phyloP scores from a whole-genome alignment of 2,329 filamentous ascomycete species.

The Stachybotrys echinatus region DNA sequence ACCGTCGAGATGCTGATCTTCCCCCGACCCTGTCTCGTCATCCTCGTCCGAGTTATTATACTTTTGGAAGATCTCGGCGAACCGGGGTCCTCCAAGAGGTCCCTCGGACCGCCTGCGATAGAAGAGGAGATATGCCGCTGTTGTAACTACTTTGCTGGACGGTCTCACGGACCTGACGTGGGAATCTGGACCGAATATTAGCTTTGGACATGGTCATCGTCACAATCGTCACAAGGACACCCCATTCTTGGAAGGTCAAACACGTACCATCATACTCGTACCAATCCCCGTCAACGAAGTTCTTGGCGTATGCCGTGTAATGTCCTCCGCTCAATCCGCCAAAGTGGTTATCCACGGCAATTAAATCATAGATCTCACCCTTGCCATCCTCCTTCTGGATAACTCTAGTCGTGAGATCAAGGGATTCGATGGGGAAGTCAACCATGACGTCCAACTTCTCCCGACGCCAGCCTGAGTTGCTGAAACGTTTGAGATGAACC shows the following conservation, averaged over 20 bases:
- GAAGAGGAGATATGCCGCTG: slow-evolving; percentile 87
- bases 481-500: slow-evolving; percentile 93
- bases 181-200: slow-evolving; percentile 59
- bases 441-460: slow-evolving; percentile 91
- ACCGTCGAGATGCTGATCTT: slow-evolving; percentile 80
- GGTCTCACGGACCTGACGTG: slow-evolving; percentile 59
- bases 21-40: slow-evolving; percentile 56
- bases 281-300: slow-evolving; percentile 85
- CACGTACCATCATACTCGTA: slow-evolving; percentile 91
- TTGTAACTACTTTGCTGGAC: slow-evolving; percentile 59
- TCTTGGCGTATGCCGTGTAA: slow-evolving; percentile 92
- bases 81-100: slow-evolving; percentile 73
- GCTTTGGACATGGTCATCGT: too few relatives aligned
- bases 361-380: slow-evolving; percentile 82
- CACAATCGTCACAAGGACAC: too few relatives aligned
- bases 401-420: slow-evolving; percentile 77
- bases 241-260: too few relatives aligned
- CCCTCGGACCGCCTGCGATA: slow-evolving; percentile 77
- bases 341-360: slow-evolving; percentile 94
- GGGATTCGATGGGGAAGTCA: slow-evolving; percentile 82
- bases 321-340: slow-evolving; percentile 91
- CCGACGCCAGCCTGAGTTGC: slow-evolving; percentile 71
- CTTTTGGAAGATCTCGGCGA: slow-evolving; percentile 64
- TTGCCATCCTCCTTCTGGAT: slow-evolving; percentile 77
- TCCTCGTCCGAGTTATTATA: slow-evolving; percentile 47